Evolutionary conservation across 1,284 basidiomycete species (phyloP), one percentile per base, ranked within the genome.

Genomic region (Fomitopsis pinicola): DNA sequence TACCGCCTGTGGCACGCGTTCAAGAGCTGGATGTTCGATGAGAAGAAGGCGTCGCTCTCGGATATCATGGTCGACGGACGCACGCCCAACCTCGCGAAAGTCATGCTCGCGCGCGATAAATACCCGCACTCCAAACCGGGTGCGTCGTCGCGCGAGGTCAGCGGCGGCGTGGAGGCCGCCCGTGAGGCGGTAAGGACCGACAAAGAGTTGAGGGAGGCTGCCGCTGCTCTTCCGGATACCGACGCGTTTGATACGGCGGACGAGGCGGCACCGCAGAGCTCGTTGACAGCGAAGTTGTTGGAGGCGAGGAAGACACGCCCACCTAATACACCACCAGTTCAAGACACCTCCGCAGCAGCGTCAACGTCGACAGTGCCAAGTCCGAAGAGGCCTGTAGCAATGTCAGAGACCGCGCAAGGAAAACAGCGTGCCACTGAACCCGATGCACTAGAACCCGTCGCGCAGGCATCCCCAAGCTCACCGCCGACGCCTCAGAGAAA

Each of bases 1-100:
- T 66, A 65, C 52, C 28, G 15, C 8, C 59, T 54, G 22, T 71
- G 67, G 66, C 59, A 59, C 42, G 26, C 55, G 15, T 68, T 69
- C 63, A 68, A 67, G 55, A 52, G 62, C 1, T 70, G 67, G 67
- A 50, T 68, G 42, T 59, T 56, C 42, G 56, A 59, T 3, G 61
- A 64, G 52, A 53, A 63, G 36, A 19, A 40, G 52, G 58, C 28
- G n/a, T 52, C 54, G 22, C 40, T 42, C 36, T 19, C 35, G 19
- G 9, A 46, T 45, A 55, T 42, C 55, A 54, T 22, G 33, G 35
- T 57, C 53, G 56, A 55, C 57, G 60, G 38, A 14, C 58, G 22
- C 42, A 54, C 19, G 19, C 46, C 19, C 48, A 62, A 56, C 40
- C 42, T 46, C 56, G 53, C 28, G 33, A 14, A 46, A 15, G 40